phyloP scores from a whole-genome alignment of 2,329 filamentous ascomycete genomes.

The Fusarium sp. region DNA sequence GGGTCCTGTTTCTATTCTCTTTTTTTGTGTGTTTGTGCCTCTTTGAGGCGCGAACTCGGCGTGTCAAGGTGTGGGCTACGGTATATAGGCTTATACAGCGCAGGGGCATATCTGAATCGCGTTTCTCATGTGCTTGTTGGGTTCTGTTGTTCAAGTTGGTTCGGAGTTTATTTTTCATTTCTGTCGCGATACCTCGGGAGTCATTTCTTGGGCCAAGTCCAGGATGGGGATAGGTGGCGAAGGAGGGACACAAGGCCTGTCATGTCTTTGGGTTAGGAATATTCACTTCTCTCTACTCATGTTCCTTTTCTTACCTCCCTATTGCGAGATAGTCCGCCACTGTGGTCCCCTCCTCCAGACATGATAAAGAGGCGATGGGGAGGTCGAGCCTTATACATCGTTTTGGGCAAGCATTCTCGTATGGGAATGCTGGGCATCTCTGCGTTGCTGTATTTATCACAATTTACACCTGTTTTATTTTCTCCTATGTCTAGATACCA shows the following conservation, averaged over 20 bases:
- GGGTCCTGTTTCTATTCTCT: conserved; percentile 32
- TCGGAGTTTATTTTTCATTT: conserved; percentile 40
- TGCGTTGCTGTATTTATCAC: conserved; percentile 48
- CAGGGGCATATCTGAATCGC: conserved; percentile 41
- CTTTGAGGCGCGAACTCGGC: conserved; percentile 28
- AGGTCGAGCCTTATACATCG: conserved; percentile 19
- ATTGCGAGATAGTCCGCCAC: conserved; percentile 28
- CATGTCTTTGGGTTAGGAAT: conserved; percentile 33
- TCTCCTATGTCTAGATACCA: conserved; percentile 48
- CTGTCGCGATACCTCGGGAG: conserved; percentile 47
- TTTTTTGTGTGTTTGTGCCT: conserved; percentile 27
- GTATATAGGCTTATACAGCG: conserved; percentile 44
- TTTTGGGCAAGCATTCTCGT: conserved; percentile 23
- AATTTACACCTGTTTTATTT: conserved; percentile 48
- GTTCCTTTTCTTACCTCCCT: conserved; percentile 28
- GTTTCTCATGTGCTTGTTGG: conserved; percentile 36
- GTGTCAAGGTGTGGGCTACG: conserved; percentile 40
- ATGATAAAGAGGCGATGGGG: conserved; percentile 25
- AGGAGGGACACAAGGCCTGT: conserved; percentile 34
- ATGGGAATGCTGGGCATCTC: conserved; percentile 29
- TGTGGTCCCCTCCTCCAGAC: conserved; percentile 15
- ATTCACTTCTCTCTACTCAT: conserved; percentile 32
- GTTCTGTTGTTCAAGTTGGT: conserved; percentile 31
- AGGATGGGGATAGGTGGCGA: conserved; percentile 29
- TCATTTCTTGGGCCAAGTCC: conserved; percentile 25